These are phyloP conservation scores for Lagenaria siceraria DNA, from an alignment of 306 rosid species.

Conservation along the genomic window DNA sequence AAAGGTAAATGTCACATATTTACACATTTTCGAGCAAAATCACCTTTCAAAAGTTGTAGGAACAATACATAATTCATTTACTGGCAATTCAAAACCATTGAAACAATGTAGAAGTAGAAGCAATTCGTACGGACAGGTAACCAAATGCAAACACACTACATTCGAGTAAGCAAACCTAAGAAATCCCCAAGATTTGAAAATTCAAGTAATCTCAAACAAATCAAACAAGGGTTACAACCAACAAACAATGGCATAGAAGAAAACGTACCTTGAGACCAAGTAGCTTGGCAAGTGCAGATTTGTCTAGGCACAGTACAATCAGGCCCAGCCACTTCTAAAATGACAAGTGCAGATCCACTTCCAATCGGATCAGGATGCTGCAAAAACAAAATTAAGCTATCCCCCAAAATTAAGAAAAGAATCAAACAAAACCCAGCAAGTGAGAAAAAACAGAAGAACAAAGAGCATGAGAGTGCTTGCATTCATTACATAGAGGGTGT, in stretches of 20 bases:
- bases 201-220: not conserved
- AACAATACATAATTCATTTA: not conserved
- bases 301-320: conserved; percentile 83
- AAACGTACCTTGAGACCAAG: conserved; percentile 69
- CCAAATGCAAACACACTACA: not conserved
- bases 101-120: not conserved
- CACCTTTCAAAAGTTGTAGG: not conserved
- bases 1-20: not conserved
- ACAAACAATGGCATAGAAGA: not conserved
- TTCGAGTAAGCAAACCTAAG: not conserved
- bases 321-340: conserved; percentile 82
- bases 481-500: conserved; percentile 64
- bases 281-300: conserved; percentile 32
- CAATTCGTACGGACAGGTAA: not conserved
- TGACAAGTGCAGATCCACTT: conserved; percentile 49
- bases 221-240: not conserved
- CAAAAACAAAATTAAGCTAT: not conserved
- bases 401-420: not conserved
- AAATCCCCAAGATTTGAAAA: not conserved
- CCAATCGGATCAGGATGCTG: conserved; percentile 73
- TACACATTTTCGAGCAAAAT: not conserved
- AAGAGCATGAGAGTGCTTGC: conserved; percentile 14
- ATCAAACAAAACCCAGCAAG: not conserved
- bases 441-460: not conserved
- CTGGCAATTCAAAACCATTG: not conserved